Percentiles rank a stretch among this genome's conserved stretches.
Evolutionary conservation across 2,329 filamentous ascomycete genomes (phyloP).

Genomic region (Trichophaea hybrida): DNA sequence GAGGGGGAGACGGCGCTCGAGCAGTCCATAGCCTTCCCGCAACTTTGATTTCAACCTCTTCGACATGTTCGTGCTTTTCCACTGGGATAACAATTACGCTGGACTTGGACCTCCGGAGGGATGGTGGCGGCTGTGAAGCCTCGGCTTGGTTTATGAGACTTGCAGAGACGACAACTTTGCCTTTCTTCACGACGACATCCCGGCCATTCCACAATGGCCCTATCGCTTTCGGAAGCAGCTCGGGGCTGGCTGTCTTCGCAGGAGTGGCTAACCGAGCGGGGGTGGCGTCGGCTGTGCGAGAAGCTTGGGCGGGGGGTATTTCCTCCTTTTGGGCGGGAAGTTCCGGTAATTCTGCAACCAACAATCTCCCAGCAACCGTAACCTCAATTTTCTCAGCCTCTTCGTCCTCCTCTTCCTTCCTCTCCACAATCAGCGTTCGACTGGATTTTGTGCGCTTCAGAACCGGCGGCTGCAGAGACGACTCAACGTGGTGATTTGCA

Average conservation of each 20-base stretch:
- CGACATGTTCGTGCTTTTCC: not conserved
- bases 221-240: conserved; percentile 5
- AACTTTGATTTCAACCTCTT: not conserved
- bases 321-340: not conserved
- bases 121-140: not conserved
- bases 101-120: not conserved
- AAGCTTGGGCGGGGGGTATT: conserved; percentile 8
- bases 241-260: not conserved
- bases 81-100: not conserved
- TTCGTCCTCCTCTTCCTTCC: not conserved
- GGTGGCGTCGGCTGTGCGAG: conserved; percentile 12
- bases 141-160: too few species aligned
- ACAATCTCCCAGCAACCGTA: conserved; percentile 1
- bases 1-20: not conserved
- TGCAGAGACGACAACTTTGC: not conserved
- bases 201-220: conserved; percentile 11
- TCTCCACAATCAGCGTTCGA: not conserved
- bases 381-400: not conserved
- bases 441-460: not conserved
- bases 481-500: not conserved
- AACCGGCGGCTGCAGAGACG: not conserved
- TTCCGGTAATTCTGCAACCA: not conserved
- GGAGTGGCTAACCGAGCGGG: conserved; percentile 5
- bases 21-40: conserved; percentile 2
- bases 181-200: not conserved